Percentiles rank a stretch among this genome's conserved stretches.
These are phyloP conservation scores for Flaveria floridana DNA, from an alignment of 140 eudicot genomes.

Conservation along the genomic window DNA sequence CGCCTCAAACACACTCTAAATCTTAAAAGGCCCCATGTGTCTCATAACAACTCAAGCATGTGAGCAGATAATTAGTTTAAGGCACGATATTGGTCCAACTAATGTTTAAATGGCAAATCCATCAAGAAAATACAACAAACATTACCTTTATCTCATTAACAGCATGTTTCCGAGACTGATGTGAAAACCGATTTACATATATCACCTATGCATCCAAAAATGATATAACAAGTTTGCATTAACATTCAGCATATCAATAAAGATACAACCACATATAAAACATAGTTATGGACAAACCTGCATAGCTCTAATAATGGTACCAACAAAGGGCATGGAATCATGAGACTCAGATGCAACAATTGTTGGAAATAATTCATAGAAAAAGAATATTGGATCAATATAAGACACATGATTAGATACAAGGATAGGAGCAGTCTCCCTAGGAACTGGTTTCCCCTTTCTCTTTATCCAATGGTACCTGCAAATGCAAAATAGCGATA, in stretches of 20 bases:
- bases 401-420: constrained; percentile 98
- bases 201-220: constrained; percentile 56
- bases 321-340: constrained; percentile 95
- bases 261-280: background rate
- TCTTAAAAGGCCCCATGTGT: background rate
- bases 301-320: constrained; percentile 98
- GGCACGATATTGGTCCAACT: background rate
- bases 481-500: constrained; percentile 27
- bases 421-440: constrained; percentile 88
- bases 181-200: constrained; percentile 85
- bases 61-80: background rate
- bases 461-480: constrained; percentile 95
- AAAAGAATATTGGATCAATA: constrained; percentile 88
- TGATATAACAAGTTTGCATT: constrained; percentile 1
- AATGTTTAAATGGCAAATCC: background rate
- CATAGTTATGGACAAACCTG: constrained; percentile 51
- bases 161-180: constrained; percentile 84
- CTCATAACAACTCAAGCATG: background rate
- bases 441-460: constrained; percentile 89
- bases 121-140: constrained; percentile 13
- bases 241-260: background rate
- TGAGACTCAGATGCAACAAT: constrained; percentile 96
- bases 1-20: background rate
- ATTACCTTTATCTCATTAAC: constrained; percentile 92
- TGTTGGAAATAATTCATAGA: constrained; percentile 86